Evolutionary conservation across 192 early-diverging fungal species (phyloP), one percentile per base, ranked within the genome.

Genomic region (Pilobolus umbonatus): DNA sequence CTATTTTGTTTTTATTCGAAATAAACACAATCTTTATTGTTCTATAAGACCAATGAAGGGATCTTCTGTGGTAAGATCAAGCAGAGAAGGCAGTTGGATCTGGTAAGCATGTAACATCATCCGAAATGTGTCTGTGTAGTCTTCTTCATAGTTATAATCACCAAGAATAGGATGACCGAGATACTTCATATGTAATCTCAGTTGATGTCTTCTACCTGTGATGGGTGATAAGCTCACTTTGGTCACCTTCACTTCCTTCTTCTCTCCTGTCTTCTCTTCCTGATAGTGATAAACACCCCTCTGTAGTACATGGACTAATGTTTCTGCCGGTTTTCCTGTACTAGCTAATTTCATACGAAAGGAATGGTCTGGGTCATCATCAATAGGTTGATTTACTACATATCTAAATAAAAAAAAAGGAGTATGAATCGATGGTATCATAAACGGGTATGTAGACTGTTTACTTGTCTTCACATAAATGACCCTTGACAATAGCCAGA

Each of bases 41-140:
- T 31, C 49, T 31, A 51, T 34, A 29, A 54, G 35, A 54, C 12
- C 19, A 22, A 54, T 36, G 38, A 54, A 54, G 19, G 52, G 52
- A 54, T 54, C 52, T 3, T 54, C 22, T 24, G 52, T 21, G 25
- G 7, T 54, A 21, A 54, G 34, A 38, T 4, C 26, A 10, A 54
- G 38, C 7, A 35, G 52, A 25, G 38, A 54, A 3, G 73, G 68
- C 5, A 74, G 47, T 11, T 57, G 22, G 19, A 74, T 62, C 29
- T 70, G 55, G 14, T 64, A 28, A 9, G 73, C 73, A 62, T 74
- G 73, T 31, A 74, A 36, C 73, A 74, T 74, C 73, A 74, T 74
- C 17, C 73, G 68, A 36, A 57, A 66, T 8, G 68, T 71, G 22
- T 74, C 64, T 2, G 73, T 71, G 39, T 67, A 74, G 25, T 38